These are phyloP conservation scores for Rhodotorula sp. DNA, from an alignment of 1,284 basidiomycete species.

Conservation along the genomic window DNA sequence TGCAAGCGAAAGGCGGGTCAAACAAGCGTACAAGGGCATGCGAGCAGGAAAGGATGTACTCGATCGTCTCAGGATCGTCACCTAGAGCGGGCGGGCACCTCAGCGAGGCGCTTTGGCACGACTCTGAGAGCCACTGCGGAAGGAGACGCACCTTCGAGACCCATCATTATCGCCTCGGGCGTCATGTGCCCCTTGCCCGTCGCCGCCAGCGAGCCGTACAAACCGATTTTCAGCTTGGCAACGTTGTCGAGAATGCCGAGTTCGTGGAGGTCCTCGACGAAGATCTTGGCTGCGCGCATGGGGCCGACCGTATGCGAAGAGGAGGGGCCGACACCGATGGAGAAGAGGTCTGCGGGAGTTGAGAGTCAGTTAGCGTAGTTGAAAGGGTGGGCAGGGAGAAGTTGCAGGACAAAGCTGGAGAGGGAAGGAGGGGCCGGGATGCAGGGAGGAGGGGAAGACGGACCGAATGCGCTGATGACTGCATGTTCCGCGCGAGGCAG, in stretches of 20 bases:
- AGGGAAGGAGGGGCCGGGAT: not conserved
- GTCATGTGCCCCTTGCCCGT: slow-evolving; percentile 90
- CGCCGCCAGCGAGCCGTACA: slow-evolving; percentile 64
- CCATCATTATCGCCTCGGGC: slow-evolving; percentile 79
- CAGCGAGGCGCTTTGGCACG: no score
- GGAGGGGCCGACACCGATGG: slow-evolving; percentile 67
- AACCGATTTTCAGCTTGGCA: slow-evolving; percentile 75
- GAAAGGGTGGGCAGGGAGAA: not conserved
- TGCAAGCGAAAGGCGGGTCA: not conserved
- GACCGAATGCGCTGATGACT: slow-evolving; percentile 78
- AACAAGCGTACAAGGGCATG: slow-evolving; percentile 30
- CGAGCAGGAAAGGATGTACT: slow-evolving; percentile 55
- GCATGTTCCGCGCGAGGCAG: slow-evolving; percentile 69
- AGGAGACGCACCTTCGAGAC: slow-evolving; percentile 67
- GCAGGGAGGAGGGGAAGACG: not conserved
- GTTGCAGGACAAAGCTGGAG: not conserved
- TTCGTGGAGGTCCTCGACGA: slow-evolving; percentile 71
- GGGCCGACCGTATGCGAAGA: slow-evolving; percentile 72
- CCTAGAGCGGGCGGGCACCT: not conserved
- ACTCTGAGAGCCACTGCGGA: no score
- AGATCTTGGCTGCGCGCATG: slow-evolving; percentile 88
- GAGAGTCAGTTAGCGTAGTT: no score
- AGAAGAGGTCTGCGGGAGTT: slow-evolving; percentile 70
- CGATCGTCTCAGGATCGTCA: slow-evolving; percentile 65
- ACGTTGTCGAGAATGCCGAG: slow-evolving; percentile 73